Base-by-base conservation (phyloP, 2,329 filamentous ascomycete genomes). In the Pseudogymnoascus sp. region DNA sequence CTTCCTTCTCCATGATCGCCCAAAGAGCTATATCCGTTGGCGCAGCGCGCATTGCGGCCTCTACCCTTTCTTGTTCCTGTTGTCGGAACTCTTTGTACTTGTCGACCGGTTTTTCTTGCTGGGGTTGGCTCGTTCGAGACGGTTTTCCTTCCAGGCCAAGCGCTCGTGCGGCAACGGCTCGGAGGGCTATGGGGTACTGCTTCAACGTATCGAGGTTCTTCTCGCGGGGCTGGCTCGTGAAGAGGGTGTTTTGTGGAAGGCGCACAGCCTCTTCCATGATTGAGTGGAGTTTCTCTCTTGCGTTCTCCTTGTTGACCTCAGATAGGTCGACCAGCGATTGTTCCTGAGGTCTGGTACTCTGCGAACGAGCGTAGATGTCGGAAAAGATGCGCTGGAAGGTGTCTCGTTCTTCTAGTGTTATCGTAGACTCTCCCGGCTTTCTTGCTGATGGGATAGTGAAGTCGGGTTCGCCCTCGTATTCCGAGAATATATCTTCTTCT, bases 11-110 rank as follows among this genome's bases (percentile, higher is more conserved):
- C 71, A 92, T 77, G 2, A 88, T 73, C 5, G 83, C 73, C 88
- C 89, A 92, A 8, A 91, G 77, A 60, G 84, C 82, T 18, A 80
- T 75, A 68, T 92, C 89, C 0, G 83, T 83, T 64, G 76, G 68
- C 16, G 85, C 85, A 1, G 69, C 71, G 10, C 76, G 73, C 76
- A 92, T 82, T 40, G 83, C 69, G 5, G 68, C 66, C 65, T 83
- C 80, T 7, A 91, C 79, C 8, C 83, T 76, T 25, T 70, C 67
- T 56, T 79, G 77, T 70, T 87, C 84, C 5, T 70, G 67, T 37
- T 75, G 67, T 8, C 73, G 70, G 8, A 80, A 37, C 14, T 65
- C 47, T 2, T 60, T 60, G 14, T 38, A 38, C 12, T 37, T 31
- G 7, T 65, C 33, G 28, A 38, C 38, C n/a, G 18, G 28, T 40